Conservation (phyloP, 805 yeast species). For the Tetrapisispora phaffii region DNA sequence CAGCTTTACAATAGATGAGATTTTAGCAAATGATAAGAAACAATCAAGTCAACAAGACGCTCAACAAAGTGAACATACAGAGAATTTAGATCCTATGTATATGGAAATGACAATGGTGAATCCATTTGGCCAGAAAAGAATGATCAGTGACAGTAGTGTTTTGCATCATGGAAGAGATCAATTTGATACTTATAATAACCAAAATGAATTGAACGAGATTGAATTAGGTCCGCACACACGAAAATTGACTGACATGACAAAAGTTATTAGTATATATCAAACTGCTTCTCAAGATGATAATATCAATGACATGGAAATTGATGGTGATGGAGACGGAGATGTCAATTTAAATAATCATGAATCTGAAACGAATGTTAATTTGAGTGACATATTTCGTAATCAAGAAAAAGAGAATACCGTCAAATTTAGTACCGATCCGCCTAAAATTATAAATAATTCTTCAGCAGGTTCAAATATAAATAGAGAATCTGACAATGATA, state of each 20-base stretch:
- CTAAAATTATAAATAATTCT: constrained; percentile 16
- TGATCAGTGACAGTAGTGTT: constrained; percentile 17
- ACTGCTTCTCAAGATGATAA: constrained; percentile 4
- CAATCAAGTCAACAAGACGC: not conserved
- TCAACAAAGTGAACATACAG: not conserved
- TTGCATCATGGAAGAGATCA: constrained; percentile 12
- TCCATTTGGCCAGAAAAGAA: constrained; percentile 17
- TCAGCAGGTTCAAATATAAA: not conserved
- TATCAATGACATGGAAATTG: constrained; percentile 4
- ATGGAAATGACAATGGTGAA: constrained; percentile 31
- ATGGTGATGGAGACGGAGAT: constrained; percentile 5
- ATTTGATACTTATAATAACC: not conserved
- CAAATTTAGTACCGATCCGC: constrained; percentile 20
- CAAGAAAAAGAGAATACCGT: constrained; percentile 14
- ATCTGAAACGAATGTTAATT: constrained; percentile 9
- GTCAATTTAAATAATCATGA: not conserved
- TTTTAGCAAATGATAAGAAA: constrained; percentile 2
- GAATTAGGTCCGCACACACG: constrained; percentile 5
- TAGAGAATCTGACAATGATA: not conserved
- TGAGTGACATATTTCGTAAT: constrained; percentile 20
- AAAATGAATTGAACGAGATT: not conserved
- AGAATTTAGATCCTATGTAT: constrained; percentile 8
- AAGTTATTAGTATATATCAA: constrained; percentile 26
- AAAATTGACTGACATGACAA: constrained; percentile 27
- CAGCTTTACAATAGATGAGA: constrained; percentile 8